Base-by-base conservation (phyloP, 2,329 filamentous ascomycete genomes). In the Pseudogymnoascus sp. region DNA sequence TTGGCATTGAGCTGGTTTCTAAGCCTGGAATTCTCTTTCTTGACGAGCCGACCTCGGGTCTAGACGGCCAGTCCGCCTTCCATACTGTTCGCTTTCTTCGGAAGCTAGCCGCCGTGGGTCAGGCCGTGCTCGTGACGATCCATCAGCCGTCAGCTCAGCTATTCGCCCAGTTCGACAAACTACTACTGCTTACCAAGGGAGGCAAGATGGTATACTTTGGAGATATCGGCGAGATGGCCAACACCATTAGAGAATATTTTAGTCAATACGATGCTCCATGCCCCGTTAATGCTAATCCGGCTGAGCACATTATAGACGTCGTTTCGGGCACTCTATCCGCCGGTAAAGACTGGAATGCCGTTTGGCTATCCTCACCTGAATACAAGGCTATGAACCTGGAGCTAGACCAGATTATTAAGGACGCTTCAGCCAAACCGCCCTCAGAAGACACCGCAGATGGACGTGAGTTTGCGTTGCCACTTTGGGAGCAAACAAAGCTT, bases 131-230 rank as follows among this genome's bases (percentile, higher is more conserved):
- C 0, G 82, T 81, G 62, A 84, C 82, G 0, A 81, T 84, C 12
- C 82, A 84, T 67, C 82, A 84, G 66, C 82, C 82, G 0, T 79
- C 76, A 5, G 80, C 81, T 0, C 77, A 82, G 44, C 72, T 84
- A 4, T 84, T 84, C 69, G 76, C 80, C 64, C 74, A 78, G 46
- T 83, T 89, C 62, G 86, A 89, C 65, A 80, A 82, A 1, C 75
- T 89, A 1, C 76, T 89, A 0, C 86, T 89, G 73, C 78, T 89
- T 2, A 84, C 85, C 10, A 81, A 78, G 63, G 87, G 87, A 38
- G 87, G 87, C 0, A 84, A 80, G 70, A 89, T 85, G 0, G 85
- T 89, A 0, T 90, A 90, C 70, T 89, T 89, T 72, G 87, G 87
- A 6, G 79, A 88, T 1, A 84, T 89, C 42, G 87, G 87, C 0